Conservation (phyloP, 352 stramenopile species). For the Pythium rishiriense region DNA sequence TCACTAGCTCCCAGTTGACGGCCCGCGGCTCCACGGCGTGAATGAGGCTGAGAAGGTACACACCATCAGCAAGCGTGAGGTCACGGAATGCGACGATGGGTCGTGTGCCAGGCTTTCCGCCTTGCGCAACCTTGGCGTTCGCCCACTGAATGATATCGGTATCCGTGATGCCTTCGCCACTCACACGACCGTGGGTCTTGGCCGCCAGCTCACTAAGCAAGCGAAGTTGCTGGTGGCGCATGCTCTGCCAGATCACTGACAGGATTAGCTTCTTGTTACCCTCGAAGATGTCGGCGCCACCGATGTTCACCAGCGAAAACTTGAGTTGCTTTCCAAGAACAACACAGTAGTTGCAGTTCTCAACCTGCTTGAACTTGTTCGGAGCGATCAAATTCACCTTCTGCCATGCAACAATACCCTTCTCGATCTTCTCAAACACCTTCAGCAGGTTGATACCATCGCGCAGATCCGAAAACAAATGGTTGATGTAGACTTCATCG, state of each 20-base stretch:
- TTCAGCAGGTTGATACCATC: slow-evolving; percentile 91
- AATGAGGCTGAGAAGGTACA: slow-evolving; percentile 89
- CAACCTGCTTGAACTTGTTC: slow-evolving; percentile 91
- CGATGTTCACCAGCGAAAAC: slow-evolving; percentile 91
- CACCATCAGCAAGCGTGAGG: slow-evolving; percentile 62
- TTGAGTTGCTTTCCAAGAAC: slow-evolving; percentile 87
- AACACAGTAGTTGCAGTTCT: slow-evolving; percentile 91
- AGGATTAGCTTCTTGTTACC: slow-evolving; percentile 93
- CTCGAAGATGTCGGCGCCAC: slow-evolving; percentile 91
- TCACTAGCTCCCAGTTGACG: slow-evolving; percentile 91
- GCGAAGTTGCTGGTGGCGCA: slow-evolving; percentile 91
- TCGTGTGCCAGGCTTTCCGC: slow-evolving; percentile 56
- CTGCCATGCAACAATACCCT: slow-evolving; percentile 86
- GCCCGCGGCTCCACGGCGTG: slow-evolving; percentile 82
- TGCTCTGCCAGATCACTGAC: slow-evolving; percentile 94
- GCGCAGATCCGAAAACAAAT: slow-evolving; percentile 89
- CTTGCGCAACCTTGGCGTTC: slow-evolving; percentile 79
- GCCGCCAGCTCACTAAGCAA: slow-evolving; percentile 64
- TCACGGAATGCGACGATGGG: slow-evolving; percentile 89
- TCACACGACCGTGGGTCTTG: slow-evolving; percentile 29
- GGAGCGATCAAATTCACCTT: slow-evolving; percentile 87
- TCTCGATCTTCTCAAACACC: slow-evolving; percentile 88
- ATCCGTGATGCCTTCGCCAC: slow-evolving; percentile 62
- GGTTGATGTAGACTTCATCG: slow-evolving; percentile 87
- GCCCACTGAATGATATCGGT: slow-evolving; percentile 84